Evolutionary conservation across 257 asterid genomes (phyloP).

Genomic region (Ehretia macrophylla): DNA sequence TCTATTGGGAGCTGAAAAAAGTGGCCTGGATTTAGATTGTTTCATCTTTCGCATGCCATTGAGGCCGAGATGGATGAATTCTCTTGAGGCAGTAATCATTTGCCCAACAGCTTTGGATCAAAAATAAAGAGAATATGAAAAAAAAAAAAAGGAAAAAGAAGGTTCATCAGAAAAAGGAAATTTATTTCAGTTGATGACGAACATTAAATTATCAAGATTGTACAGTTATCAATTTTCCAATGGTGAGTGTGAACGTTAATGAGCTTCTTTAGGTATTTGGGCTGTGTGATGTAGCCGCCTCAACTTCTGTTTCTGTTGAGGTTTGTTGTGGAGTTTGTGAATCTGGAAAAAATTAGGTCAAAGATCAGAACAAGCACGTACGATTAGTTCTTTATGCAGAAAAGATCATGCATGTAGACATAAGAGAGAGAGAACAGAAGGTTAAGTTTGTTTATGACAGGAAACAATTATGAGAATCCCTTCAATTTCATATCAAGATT

Average conservation of each 20-base stretch:
- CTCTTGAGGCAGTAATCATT: too few relatives aligned
- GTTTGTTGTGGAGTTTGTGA: constrained; percentile 51
- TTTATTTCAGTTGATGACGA: constrained; percentile 15
- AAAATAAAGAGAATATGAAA: not conserved
- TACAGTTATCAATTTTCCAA: constrained; percentile 13
- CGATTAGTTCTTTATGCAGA: not conserved
- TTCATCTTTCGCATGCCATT: not conserved
- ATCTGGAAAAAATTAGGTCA: constrained; percentile 29
- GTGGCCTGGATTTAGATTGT: not conserved
- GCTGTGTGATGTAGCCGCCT: constrained; percentile 49
- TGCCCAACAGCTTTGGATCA: not conserved
- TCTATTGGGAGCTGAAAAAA: not conserved
- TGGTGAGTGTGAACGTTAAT: not conserved
- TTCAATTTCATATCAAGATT: too few relatives aligned
- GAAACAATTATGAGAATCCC: too few relatives aligned
- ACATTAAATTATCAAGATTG: constrained; percentile 16
- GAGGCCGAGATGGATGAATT: not conserved
- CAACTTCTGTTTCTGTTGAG: constrained; percentile 46
- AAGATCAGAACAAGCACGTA: not conserved
- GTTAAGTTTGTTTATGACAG: too few relatives aligned
- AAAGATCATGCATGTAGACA: too few relatives aligned
- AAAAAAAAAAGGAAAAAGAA: too few relatives aligned
- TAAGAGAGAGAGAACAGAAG: too few relatives aligned
- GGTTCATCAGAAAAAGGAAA: constrained; percentile 18
- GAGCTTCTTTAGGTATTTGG: constrained; percentile 40